Evolutionary conservation across 2,329 filamentous ascomycete species (phyloP), one percentile per base, ranked within the genome.

Genomic region (Cephalotrichum gorgonifer): DNA sequence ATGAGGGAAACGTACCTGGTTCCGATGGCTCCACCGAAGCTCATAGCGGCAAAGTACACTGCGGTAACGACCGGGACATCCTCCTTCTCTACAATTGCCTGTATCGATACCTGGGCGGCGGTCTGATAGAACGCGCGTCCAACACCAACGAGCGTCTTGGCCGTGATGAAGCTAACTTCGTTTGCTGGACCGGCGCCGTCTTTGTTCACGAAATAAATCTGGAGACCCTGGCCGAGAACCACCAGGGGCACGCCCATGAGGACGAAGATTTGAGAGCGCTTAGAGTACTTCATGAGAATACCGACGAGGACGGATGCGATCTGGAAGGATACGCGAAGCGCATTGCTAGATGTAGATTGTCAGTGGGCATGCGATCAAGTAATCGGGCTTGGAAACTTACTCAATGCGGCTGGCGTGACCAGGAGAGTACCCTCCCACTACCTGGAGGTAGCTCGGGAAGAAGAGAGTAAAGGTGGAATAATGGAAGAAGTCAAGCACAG

Each of bases 391-490:
- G 49, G 15, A 47, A 8, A 48, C 58, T 51, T 56, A 63, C 61
- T 64, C 62, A 7, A 64, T 68, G 12, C 66, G 64, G 4, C 64
- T 67, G 0, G 66, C 61, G 6, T 62, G 57, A 0, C 62, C 66
- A 0, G 66, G 57, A 3, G 57, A 59, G 20, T 64, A 68, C 6
- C 60, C 57, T 1, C 61, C 64, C 14, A 64, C 65, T 2, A 69
- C 64, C 44, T 67, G 64, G 0, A 69, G 60, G 39, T 66, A 69
- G 41, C 66, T 69, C 0, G 65, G 63, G 43, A 68, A 68, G 53
- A 69, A 68, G 2, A 66, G 56, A 1, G 63, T 62, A 48, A 68
- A 69, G 27, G 64, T 55, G 2, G 63, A 63, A 45, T 70, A 66
- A 12, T 66, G 58, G 27, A 64, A 62, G 20, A 62, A 64, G 42